These are phyloP conservation scores for Beauveria brongniartii DNA, from an alignment of 2,329 filamentous ascomycete genomes.

Conservation along the genomic window DNA sequence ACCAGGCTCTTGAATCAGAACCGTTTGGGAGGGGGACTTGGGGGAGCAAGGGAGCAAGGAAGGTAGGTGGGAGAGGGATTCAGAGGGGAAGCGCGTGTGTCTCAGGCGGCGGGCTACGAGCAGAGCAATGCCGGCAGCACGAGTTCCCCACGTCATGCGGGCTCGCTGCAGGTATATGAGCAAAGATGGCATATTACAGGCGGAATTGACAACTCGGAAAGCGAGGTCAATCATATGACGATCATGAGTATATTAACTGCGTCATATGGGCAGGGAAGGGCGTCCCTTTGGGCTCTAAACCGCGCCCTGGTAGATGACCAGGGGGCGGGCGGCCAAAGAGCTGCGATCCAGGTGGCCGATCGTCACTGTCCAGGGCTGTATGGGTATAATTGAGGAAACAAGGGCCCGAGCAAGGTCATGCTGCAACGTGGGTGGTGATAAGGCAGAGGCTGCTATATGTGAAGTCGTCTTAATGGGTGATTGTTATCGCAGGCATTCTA, in stretches of 20 bases:
- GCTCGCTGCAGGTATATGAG: background rate
- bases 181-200: background rate
- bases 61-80: too few relatives aligned
- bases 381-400: background rate
- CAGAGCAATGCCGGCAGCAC: background rate
- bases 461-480: background rate
- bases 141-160: background rate
- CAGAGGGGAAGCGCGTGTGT: background rate
- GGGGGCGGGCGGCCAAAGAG: background rate
- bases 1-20: background rate
- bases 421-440: background rate
- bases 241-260: background rate
- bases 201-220: background rate
- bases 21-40: background rate
- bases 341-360: background rate
- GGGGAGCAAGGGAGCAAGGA: too few relatives aligned
- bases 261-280: too few relatives aligned
- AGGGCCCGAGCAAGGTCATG: background rate
- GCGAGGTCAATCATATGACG: constrained; percentile 4
- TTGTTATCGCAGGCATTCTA: background rate
- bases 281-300: too few relatives aligned
- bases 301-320: background rate
- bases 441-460: background rate
- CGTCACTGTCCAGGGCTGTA: background rate
- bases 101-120: background rate